Percentiles rank a stretch among this genome's conserved stretches.
These are phyloP conservation scores for Colletotrichum somersetense DNA, from an alignment of 2,329 filamentous ascomycete species.

Conservation along the genomic window DNA sequence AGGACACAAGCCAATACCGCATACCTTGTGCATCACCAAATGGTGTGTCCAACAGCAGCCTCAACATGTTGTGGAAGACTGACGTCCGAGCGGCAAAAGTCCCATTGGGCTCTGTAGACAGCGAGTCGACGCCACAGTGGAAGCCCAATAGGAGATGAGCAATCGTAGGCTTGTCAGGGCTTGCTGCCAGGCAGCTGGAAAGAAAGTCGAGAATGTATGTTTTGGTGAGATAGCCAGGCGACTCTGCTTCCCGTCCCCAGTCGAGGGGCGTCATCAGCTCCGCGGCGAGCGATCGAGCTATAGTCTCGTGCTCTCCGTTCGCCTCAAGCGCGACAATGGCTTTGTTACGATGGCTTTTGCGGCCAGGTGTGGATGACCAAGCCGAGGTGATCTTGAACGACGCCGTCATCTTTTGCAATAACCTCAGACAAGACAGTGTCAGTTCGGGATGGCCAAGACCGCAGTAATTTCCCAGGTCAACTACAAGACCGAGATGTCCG, in stretches of 20 bases:
- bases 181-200: conserved; percentile 80
- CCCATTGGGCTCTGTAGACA: conserved; percentile 77
- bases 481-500: conserved; percentile 81
- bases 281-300: conserved; percentile 78
- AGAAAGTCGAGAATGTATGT: conserved; percentile 88
- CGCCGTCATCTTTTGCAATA: conserved; percentile 88
- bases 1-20: conserved; percentile 75
- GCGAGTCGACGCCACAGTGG: conserved; percentile 76
- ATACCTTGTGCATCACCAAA: conserved; percentile 72
- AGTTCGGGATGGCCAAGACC: conserved; percentile 85
- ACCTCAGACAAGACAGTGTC: conserved; percentile 81
- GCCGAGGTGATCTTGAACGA: conserved; percentile 84
- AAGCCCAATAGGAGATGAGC: conserved; percentile 94
- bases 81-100: conserved; percentile 79
- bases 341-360: conserved; percentile 75
- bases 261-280: conserved; percentile 80
- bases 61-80: conserved; percentile 85
- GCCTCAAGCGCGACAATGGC: conserved; percentile 90
- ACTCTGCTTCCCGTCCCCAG: conserved; percentile 75
- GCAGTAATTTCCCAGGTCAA: conserved; percentile 88
- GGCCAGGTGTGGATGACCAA: conserved; percentile 59
- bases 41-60: conserved; percentile 77
- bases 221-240: conserved; percentile 84
- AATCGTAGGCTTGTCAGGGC: conserved; percentile 83
- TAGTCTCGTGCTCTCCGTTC: conserved; percentile 82